Conservation (phyloP, 2,329 filamentous ascomycete species). For the Calcarisporium arbuscula region DNA sequence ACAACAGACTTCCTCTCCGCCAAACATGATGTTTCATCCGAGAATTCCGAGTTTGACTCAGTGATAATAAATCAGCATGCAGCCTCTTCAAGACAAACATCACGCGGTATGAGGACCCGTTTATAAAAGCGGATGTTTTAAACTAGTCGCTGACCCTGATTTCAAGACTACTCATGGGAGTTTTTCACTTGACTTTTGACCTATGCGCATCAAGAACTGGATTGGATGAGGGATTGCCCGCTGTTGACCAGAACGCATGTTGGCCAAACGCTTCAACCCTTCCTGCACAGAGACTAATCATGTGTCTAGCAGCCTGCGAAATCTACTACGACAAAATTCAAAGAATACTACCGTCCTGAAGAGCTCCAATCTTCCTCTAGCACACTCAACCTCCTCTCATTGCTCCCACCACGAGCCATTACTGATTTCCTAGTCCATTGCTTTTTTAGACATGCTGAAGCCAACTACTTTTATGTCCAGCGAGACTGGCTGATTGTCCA, state of each 20-base stretch:
- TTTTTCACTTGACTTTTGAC: conserved; percentile 51
- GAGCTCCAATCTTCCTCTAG: conserved; percentile 36
- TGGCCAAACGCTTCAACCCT: conserved; percentile 2
- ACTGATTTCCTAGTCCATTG: conserved; percentile 39
- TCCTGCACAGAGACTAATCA: conserved; percentile 1
- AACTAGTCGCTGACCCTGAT: conserved; percentile 8
- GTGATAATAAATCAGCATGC: conserved; percentile 11
- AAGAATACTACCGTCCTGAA: conserved; percentile 38
- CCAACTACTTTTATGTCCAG: conserved; percentile 43
- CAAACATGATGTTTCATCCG: conserved; percentile 7
- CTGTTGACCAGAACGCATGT: conserved; percentile 19
- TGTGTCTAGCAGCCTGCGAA: conserved; percentile 17
- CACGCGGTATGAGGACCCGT: neutral
- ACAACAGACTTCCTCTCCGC: conserved; percentile 1
- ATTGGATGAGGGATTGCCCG: conserved; percentile 35
- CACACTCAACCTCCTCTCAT: conserved; percentile 30
- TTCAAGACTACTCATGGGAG: conserved; percentile 42
- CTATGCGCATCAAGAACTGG: conserved; percentile 43
- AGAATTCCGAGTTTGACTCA: conserved; percentile 14
- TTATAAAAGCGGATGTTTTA: too few relatives aligned
- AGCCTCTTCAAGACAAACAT: conserved; percentile 2
- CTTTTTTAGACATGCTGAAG: conserved; percentile 42
- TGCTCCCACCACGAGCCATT: conserved; percentile 39
- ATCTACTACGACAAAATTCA: conserved; percentile 22
- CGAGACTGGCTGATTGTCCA: conserved; percentile 34